phyloP scores from a whole-genome alignment of 495 filamentous ascomycete species.

The Xylaria longipes region DNA sequence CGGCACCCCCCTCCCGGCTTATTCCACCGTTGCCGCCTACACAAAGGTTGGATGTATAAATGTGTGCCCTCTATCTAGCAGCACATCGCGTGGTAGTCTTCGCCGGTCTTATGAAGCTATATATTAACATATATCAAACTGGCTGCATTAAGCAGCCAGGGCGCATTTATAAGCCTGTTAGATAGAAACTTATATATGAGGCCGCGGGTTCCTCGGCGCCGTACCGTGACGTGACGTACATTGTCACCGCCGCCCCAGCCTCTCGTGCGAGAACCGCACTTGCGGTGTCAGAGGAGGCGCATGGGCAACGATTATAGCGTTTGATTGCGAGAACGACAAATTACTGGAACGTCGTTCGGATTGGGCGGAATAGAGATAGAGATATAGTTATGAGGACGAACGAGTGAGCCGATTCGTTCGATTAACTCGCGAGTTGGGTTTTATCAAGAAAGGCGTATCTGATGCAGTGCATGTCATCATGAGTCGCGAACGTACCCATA shows the following conservation, averaged over 20 bases:
- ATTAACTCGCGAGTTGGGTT: background rate
- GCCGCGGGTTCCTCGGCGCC: slow-evolving; percentile 2
- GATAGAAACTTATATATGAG: background rate
- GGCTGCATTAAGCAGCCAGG: no score
- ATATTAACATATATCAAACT: no score
- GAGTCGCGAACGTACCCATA: background rate
- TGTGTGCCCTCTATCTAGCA: no score
- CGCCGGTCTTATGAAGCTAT: background rate
- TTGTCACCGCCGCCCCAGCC: background rate
- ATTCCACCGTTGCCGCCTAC: no score
- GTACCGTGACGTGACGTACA: background rate
- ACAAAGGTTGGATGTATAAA: no score
- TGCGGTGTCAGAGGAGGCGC: background rate
- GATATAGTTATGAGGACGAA: background rate
- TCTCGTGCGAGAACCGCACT: background rate
- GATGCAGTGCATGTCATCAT: background rate
- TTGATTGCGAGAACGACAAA: background rate
- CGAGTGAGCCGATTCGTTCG: background rate
- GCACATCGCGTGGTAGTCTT: background rate
- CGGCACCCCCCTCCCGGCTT: no score
- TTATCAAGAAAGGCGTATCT: background rate
- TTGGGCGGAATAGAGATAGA: background rate
- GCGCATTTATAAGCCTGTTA: no score
- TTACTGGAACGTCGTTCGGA: background rate
- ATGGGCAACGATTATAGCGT: background rate